Base-by-base conservation (phyloP, 1,284 basidiomycete species). In the Boletellus deceptivus region DNA sequence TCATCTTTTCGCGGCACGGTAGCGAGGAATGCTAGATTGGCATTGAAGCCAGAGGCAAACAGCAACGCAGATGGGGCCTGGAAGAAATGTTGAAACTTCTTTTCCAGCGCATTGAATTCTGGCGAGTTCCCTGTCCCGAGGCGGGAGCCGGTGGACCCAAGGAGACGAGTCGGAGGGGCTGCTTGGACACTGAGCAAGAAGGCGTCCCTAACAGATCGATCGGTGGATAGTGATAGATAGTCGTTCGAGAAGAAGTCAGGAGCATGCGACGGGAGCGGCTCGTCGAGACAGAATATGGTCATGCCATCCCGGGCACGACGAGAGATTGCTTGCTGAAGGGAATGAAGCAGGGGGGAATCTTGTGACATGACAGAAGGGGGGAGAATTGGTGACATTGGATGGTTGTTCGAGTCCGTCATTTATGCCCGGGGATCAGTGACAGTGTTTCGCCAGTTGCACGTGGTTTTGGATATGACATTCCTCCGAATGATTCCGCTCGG, bases 11-110 rank as follows among this genome's bases (percentile, higher is more conserved):
- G 61, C 3, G 83, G 83, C 2, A 85, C 65, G 1, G 73, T 72
- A 6, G 75, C 62, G 59, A 83, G 77, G 59, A 86, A 72, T 4
- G 77, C 77, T 2, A 75, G 71, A 57, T 84, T 86, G 24, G 83
- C 83, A 57, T 78, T 80, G 62, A 75, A 85, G 8, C 84, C 83
- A 4, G 78, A 79, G 58, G 79, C 78, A 71, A 83, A 84, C 6
- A 86, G 67, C 24, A 86, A 69, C 0, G 77, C 78, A 0, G 75
- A 59, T 4, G 69, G 65, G 0, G 71, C 44, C 3, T 20, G 13
- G 16, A 60, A 61, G 44, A 60, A 61, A 20, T 24, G 11, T 11
- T 52, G 10, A 20, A 60, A 48, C 8, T 46, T 41, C 6, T 10
- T 43, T 29, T 60, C 59, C 9, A 60, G 50, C 13, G 48, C 24